phyloP scores from a whole-genome alignment of 2,329 filamentous ascomycete genomes.

The Exophiala sp. region DNA sequence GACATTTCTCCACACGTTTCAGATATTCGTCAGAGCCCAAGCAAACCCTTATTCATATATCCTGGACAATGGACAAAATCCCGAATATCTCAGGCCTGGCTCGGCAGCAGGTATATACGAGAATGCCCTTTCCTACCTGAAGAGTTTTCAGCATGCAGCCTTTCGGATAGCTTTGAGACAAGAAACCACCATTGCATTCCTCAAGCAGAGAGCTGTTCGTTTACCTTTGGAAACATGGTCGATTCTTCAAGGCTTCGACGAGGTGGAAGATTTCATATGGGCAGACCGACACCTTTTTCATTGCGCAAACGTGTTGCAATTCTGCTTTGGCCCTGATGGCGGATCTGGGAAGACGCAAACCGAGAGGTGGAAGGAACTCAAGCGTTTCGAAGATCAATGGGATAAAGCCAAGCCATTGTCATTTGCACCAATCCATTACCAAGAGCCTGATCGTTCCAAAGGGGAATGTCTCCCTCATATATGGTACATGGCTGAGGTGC shows the following conservation, averaged over 20 bases:
- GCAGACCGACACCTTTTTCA: slow-evolving; percentile 59
- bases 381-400: slow-evolving; percentile 26
- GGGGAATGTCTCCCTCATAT: slow-evolving; percentile 29
- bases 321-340: slow-evolving; percentile 50
- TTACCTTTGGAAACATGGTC: slow-evolving; percentile 26
- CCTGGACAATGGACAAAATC: slow-evolving; percentile 12
- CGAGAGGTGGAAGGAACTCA: slow-evolving; percentile 25
- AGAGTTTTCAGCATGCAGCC: slow-evolving; percentile 26
- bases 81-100: slow-evolving; percentile 16
- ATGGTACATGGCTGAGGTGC: slow-evolving; percentile 30
- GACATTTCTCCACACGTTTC: slow-evolving; percentile 23
- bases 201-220: slow-evolving; percentile 21
- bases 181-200: slow-evolving; percentile 25
- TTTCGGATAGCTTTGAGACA: slow-evolving; percentile 27
- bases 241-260: slow-evolving; percentile 24
- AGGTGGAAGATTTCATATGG: slow-evolving; percentile 27
- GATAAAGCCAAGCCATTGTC: slow-evolving; percentile 25
- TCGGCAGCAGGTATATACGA: slow-evolving; percentile 9
- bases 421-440: slow-evolving; percentile 28
- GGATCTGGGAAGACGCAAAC: slow-evolving; percentile 8
- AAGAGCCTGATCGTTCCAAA: slow-evolving; percentile 22
- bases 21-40: slow-evolving; percentile 26
- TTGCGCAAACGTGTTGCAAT: slow-evolving; percentile 62
- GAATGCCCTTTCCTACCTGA: slow-evolving; percentile 21
- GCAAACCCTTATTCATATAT: slow-evolving; percentile 20